Evolutionary conservation across 2,329 filamentous ascomycete species (phyloP).

Genomic region (Boeremia exigua): DNA sequence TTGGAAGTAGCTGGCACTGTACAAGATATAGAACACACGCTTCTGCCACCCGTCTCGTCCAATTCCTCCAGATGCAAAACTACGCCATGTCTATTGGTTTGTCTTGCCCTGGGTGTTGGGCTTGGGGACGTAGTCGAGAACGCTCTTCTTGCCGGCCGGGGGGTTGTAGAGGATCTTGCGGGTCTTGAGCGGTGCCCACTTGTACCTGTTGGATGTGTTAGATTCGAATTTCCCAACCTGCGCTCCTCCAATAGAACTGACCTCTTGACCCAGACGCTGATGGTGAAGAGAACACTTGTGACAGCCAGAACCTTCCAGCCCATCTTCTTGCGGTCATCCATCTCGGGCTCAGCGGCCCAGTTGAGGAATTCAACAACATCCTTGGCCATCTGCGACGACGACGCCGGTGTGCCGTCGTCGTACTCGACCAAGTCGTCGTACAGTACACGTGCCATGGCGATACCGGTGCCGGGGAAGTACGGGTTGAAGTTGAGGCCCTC

Average conservation of each 20-base stretch:
- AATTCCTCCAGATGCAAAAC: constrained; percentile 28
- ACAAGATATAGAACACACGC: constrained; percentile 49
- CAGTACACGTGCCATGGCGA: constrained; percentile 97
- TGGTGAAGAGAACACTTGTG: constrained; percentile 76
- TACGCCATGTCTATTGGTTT: constrained; percentile 36
- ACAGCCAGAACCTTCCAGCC: constrained; percentile 93
- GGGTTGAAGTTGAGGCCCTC: constrained; percentile 99
- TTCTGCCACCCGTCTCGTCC: constrained; percentile 28
- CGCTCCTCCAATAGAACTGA: constrained; percentile 37
- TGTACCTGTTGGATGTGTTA: constrained; percentile 67
- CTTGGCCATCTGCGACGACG: constrained; percentile 99
- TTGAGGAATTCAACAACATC: constrained; percentile 98
- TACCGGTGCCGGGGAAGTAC: constrained; percentile 98
- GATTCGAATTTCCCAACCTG: constrained; percentile 6
- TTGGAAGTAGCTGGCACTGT: constrained; percentile 48
- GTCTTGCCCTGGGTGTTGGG: constrained; percentile 40
- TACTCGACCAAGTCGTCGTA: constrained; percentile 98
- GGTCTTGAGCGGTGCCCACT: constrained; percentile 96
- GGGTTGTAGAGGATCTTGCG: constrained; percentile 91
- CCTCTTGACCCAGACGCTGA: constrained; percentile 98
- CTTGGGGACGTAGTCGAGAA: constrained; percentile 41
- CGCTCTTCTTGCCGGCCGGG: constrained; percentile 54
- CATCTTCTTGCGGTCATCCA: constrained; percentile 99
- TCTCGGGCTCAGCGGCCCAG: constrained; percentile 98
- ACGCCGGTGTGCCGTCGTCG: constrained; percentile 92